Evolutionary conservation across 2,329 filamentous ascomycete species (phyloP).

Genomic region (Sporothrix pallida): DNA sequence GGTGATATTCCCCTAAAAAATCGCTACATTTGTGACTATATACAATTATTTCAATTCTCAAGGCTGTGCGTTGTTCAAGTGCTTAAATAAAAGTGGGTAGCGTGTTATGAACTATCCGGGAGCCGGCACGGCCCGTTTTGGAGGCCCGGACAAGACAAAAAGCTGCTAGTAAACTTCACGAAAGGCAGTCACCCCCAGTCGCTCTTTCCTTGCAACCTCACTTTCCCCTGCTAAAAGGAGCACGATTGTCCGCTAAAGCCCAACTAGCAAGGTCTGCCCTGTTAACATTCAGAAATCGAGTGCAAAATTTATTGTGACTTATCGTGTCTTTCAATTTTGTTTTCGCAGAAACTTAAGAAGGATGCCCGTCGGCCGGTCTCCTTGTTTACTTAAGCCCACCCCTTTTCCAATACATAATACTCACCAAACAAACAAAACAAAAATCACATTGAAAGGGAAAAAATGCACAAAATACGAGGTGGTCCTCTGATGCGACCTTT

Average conservation of each 20-base stretch:
- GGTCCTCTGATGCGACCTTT: background rate
- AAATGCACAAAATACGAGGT: background rate
- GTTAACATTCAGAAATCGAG: background rate
- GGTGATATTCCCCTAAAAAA: too few species aligned
- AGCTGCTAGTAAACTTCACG: conserved; percentile 11
- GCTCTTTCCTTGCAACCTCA: conserved; percentile 18
- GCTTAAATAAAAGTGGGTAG: conserved; percentile 20
- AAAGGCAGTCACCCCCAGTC: conserved; percentile 24
- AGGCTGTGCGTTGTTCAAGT: too few species aligned
- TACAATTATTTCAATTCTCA: background rate
- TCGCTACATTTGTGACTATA: background rate
- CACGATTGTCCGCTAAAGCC: conserved; percentile 13
- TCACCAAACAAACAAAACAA: too few species aligned
- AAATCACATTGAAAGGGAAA: background rate
- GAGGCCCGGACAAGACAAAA: conserved; percentile 28
- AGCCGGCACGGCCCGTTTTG: conserved; percentile 41
- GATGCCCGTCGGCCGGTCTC: too few species aligned
- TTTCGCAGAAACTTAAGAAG: background rate
- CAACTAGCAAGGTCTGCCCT: conserved; percentile 21
- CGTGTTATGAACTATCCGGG: conserved; percentile 32
- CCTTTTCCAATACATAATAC: too few species aligned
- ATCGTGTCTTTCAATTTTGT: background rate
- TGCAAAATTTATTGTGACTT: background rate
- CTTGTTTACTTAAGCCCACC: too few species aligned
- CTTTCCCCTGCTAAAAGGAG: background rate